These are phyloP conservation scores for Pyrenophora graminea DNA, from an alignment of 2,329 filamentous ascomycete species.

Conservation along the genomic window DNA sequence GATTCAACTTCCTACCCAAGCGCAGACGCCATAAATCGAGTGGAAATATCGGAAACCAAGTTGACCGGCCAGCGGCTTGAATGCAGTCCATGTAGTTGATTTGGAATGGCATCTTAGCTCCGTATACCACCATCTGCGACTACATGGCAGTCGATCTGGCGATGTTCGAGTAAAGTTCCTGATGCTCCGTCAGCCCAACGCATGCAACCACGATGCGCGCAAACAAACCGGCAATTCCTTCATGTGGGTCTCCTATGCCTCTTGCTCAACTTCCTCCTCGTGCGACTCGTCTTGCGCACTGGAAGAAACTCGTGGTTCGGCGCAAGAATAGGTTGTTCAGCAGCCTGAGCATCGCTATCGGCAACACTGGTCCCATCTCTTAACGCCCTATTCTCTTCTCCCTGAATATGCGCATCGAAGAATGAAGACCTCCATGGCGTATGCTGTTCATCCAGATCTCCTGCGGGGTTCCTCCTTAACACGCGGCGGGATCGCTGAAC, in stretches of 20 bases:
- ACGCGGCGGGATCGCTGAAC: slow-evolving; percentile 30
- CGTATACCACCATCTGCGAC: too few species aligned
- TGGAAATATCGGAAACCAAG: too few species aligned
- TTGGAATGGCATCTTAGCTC: too few species aligned
- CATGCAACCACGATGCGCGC: neutral
- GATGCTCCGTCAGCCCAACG: neutral
- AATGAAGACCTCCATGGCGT: slow-evolving; percentile 14
- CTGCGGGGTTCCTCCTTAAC: slow-evolving; percentile 18
- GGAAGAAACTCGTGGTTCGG: slow-evolving; percentile 13
- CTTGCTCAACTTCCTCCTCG: slow-evolving; percentile 25
- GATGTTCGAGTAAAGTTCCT: neutral
- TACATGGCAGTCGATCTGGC: too few species aligned
- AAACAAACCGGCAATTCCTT: neutral
- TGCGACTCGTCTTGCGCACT: slow-evolving; percentile 8
- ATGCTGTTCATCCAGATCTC: slow-evolving; percentile 11
- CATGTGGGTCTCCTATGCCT: slow-evolving; percentile 24
- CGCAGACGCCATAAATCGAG: too few species aligned
- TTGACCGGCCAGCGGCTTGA: too few species aligned
- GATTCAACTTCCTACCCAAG: too few species aligned
- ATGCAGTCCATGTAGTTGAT: too few species aligned
- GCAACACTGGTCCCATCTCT: slow-evolving; percentile 26
- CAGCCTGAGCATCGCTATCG: slow-evolving; percentile 17
- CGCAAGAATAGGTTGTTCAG: slow-evolving; percentile 23
- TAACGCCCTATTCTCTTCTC: slow-evolving; percentile 12
- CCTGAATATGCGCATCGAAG: slow-evolving; percentile 16